phyloP scores from a whole-genome alignment of 1,139 yeast species.

The Saccharomyces pastorianus region DNA sequence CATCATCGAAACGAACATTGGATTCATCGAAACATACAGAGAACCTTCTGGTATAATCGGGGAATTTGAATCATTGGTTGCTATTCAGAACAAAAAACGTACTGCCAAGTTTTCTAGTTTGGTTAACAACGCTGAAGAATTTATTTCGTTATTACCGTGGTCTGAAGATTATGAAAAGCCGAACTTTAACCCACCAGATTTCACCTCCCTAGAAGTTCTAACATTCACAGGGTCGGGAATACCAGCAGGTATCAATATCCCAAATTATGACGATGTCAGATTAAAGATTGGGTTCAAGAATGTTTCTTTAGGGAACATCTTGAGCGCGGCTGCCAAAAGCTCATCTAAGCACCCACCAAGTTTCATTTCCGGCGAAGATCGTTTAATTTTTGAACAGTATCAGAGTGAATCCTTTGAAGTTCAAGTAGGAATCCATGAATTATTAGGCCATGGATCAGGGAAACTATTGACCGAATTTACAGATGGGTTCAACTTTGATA shows the following conservation, averaged over 20 bases:
- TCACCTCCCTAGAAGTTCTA: constrained; percentile 79
- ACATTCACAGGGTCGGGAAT: constrained; percentile 86
- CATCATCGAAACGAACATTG: constrained; percentile 74
- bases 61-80: constrained; percentile 89
- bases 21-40: constrained; percentile 85
- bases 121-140: constrained; percentile 57
- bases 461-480: constrained; percentile 60
- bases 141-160: constrained; percentile 72
- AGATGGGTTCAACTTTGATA: constrained; percentile 70
- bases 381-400: constrained; percentile 56
- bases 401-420: constrained; percentile 82
- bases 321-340: constrained; percentile 55
- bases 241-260: constrained; percentile 90
- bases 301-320: constrained; percentile 78
- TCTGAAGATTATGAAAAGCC: constrained; percentile 66
- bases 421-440: constrained; percentile 86
- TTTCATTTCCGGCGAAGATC: constrained; percentile 48
- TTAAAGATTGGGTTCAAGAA: constrained; percentile 78
- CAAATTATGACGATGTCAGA: constrained; percentile 84
- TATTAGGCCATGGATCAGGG: constrained; percentile 90
- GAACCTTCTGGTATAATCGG: constrained; percentile 90
- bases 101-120: constrained; percentile 69
- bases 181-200: constrained; percentile 83
- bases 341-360: constrained; percentile 60
- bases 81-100: constrained; percentile 84